Evolutionary conservation across 306 rosid species (phyloP).

Genomic region (Datisca glomerata): DNA sequence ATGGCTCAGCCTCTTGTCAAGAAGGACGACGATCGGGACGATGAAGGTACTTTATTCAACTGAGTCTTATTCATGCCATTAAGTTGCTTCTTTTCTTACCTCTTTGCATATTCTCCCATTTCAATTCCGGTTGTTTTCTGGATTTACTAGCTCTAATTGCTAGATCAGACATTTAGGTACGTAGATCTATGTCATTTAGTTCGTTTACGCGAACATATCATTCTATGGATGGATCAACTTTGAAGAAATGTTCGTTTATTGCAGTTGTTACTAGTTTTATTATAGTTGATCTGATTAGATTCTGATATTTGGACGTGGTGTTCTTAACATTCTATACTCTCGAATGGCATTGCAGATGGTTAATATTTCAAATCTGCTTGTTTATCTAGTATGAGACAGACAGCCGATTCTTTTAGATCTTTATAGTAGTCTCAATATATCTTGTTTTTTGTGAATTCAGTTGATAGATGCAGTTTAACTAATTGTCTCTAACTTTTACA

Average conservation of each 20-base stretch:
- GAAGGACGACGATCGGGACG: conserved; percentile 99
- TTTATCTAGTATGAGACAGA: no score
- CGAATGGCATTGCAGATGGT: conserved; percentile 25
- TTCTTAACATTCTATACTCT: neutral
- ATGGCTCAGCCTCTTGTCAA: conserved; percentile 97
- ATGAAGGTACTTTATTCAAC: conserved; percentile 50
- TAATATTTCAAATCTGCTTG: no score
- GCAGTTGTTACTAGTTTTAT: conserved; percentile 15
- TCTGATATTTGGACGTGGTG: conserved; percentile 11
- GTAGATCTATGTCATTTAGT: conserved; percentile 50
- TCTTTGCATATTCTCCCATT: neutral
- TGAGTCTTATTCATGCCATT: neutral
- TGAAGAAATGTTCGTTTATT: conserved; percentile 1
- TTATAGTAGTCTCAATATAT: neutral
- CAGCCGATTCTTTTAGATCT: no score
- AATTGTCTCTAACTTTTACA: conserved; percentile 19
- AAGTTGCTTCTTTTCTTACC: neutral
- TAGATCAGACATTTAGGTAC: conserved; percentile 17
- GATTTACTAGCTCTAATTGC: conserved; percentile 5
- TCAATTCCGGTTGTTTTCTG: conserved; percentile 18
- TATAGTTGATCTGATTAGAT: conserved; percentile 20
- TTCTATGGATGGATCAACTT: conserved; percentile 6
- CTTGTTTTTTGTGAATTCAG: neutral
- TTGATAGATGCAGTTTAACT: conserved; percentile 1
- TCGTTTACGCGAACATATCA: neutral